Evolutionary conservation across 257 asterid genomes (phyloP).

Genomic region (Solanum tarapatanum): DNA sequence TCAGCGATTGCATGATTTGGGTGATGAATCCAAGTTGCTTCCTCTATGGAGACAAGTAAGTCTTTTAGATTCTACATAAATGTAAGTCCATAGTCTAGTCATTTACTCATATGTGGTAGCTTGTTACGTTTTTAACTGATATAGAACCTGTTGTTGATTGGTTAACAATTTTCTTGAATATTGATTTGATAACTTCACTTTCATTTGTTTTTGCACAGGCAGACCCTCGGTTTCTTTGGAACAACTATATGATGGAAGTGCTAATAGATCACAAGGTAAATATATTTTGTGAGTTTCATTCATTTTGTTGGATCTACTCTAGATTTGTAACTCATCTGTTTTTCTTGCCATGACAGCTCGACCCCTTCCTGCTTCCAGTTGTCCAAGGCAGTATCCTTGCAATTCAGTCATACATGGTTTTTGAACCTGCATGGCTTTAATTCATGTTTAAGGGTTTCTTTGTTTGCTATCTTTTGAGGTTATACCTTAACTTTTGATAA

Average conservation of each 20-base stretch:
- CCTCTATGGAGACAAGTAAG: slow-evolving; percentile 97
- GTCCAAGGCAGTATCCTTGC: slow-evolving; percentile 97
- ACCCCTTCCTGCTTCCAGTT: slow-evolving; percentile 78
- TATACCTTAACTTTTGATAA: slow-evolving; percentile 53
- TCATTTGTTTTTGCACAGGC: slow-evolving; percentile 43
- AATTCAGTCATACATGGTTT: slow-evolving; percentile 5
- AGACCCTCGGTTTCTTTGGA: slow-evolving; percentile 29
- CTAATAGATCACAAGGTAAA: slow-evolving; percentile 83
- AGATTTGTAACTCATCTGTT: slow-evolving; percentile 9
- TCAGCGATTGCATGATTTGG: slow-evolving; percentile 75
- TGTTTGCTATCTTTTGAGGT: slow-evolving; percentile 11
- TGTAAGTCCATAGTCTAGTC: background rate
- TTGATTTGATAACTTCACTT: background rate
- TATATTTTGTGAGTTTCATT: background rate
- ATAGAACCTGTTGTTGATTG: background rate
- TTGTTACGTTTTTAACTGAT: background rate
- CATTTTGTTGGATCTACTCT: background rate
- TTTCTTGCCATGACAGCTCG: slow-evolving; percentile 52
- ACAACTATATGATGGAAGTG: slow-evolving; percentile 58
- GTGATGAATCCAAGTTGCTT: slow-evolving; percentile 82
- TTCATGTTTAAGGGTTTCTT: background rate
- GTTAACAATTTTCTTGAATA: background rate
- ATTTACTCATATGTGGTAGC: background rate
- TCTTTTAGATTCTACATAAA: background rate
- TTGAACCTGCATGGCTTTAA: background rate